Conservation (phyloP, 2,329 filamentous ascomycete species). For the Venturia aucupariae region DNA sequence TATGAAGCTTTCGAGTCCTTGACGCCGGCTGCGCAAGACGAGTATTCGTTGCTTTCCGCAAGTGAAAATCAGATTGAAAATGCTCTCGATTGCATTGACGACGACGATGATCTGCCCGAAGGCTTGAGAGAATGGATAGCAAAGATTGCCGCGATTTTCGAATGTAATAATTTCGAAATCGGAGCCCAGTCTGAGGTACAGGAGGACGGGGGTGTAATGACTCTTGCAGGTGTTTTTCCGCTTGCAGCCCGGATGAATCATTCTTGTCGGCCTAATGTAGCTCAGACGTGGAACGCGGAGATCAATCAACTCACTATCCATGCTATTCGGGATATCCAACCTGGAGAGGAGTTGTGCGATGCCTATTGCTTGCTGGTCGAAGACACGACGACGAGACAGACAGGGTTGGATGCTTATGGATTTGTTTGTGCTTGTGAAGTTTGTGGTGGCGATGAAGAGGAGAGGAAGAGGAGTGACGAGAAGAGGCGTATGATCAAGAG, state of each 20-base stretch:
- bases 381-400: constrained; percentile 18
- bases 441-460: constrained; percentile 16
- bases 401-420: constrained; percentile 19
- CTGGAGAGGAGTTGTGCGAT: constrained; percentile 14
- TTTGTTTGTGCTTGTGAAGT: constrained; percentile 25
- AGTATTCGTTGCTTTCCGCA: constrained; percentile 9
- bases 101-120: constrained; percentile 8
- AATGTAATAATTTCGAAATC: constrained; percentile 11
- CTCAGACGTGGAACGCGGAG: constrained; percentile 7
- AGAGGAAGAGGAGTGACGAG: constrained; percentile 5
- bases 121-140: constrained; percentile 8
- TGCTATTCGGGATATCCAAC: constrained; percentile 8
- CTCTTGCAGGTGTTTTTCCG: constrained; percentile 11
- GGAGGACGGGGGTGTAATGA: neutral
- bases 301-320: constrained; percentile 10
- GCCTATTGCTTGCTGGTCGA: constrained; percentile 8
- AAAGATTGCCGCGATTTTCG: constrained; percentile 5
- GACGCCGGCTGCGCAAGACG: neutral
- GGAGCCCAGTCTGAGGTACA: constrained; percentile 1
- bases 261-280: constrained; percentile 12
- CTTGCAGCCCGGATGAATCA: constrained; percentile 13
- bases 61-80: constrained; percentile 5
- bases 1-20: constrained; percentile 12
- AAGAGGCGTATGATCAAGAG: constrained; percentile 15
- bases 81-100: constrained; percentile 11